A percentile compares a stretch with the other conserved stretches of the same genome.
Conservation (phyloP, 768 basidiomycete species). For the Boletus coccyginus region DNA sequence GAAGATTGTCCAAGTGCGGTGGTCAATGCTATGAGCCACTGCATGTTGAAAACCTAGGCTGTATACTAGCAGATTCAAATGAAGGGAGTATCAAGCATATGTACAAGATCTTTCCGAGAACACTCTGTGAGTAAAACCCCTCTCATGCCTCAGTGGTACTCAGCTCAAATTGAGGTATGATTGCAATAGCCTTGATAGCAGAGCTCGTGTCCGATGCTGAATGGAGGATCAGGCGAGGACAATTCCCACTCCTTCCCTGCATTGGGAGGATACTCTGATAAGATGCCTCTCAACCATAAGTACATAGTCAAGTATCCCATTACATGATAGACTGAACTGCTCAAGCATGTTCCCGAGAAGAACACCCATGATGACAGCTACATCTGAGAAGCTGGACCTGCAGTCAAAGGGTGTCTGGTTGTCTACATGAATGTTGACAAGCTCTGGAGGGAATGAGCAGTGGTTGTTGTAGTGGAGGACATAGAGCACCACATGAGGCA, state of each 20-base stretch:
- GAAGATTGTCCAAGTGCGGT: constrained; percentile 88
- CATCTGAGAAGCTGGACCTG: too few species aligned
- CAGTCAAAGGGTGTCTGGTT: too few species aligned
- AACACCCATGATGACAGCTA: too few species aligned
- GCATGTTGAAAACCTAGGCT: constrained; percentile 90
- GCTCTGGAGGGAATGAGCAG: too few species aligned
- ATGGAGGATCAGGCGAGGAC: constrained; percentile 82
- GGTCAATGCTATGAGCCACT: constrained; percentile 92
- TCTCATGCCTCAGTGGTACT: constrained; percentile 93
- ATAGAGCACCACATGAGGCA: too few species aligned
- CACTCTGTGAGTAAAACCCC: constrained; percentile 83
- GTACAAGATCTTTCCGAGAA: constrained; percentile 85
- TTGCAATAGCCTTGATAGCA: constrained; percentile 87
- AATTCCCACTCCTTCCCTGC: constrained; percentile 91
- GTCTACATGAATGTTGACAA: too few species aligned
- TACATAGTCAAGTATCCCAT: too few species aligned
- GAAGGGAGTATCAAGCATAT: not conserved
- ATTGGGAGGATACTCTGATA: too few species aligned
- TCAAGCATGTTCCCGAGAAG: too few species aligned
- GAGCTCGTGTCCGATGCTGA: constrained; percentile 87
- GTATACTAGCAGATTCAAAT: not conserved
- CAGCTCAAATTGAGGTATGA: constrained; percentile 93
- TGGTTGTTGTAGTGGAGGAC: too few species aligned
- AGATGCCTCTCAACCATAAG: too few species aligned
- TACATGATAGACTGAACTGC: too few species aligned